Conservation (phyloP, 192 early-diverging fungal genomes). For the Mortierella antarctica region DNA sequence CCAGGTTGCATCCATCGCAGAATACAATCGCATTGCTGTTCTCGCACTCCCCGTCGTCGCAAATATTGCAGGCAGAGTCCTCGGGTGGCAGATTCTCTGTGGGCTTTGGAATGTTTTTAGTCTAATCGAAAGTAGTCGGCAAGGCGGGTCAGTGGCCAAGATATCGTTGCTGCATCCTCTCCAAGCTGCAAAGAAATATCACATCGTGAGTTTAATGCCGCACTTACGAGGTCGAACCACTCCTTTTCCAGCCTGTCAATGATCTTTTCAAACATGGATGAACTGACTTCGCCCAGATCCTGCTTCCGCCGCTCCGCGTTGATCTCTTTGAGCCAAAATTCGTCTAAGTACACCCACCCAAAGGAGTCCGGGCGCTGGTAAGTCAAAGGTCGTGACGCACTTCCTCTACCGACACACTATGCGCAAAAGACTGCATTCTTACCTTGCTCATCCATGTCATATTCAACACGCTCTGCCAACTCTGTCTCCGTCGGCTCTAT, state of each 20-base stretch:
- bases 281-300: slow-evolving; percentile 60
- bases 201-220: not conserved
- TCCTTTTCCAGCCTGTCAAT: slow-evolving; percentile 95
- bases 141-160: not conserved
- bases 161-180: not conserved
- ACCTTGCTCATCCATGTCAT: slow-evolving; percentile 99
- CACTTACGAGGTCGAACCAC: slow-evolving; percentile 91
- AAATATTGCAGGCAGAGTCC: slow-evolving; percentile 92
- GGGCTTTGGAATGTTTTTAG: slow-evolving; percentile 83
- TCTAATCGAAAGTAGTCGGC: slow-evolving; percentile 47
- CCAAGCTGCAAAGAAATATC: not conserved
- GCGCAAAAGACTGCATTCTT: not conserved
- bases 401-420: not conserved
- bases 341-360: slow-evolving; percentile 61
- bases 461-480: slow-evolving; percentile 80
- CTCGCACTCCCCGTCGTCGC: slow-evolving; percentile 99
- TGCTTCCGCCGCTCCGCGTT: slow-evolving; percentile 73
- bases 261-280: slow-evolving; percentile 82
- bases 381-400: too few species aligned
- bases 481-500: slow-evolving; percentile 70
- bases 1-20: slow-evolving; percentile 99
- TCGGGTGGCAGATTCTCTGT: slow-evolving; percentile 72
- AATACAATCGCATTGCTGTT: slow-evolving; percentile 99
- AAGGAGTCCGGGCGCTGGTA: not conserved
- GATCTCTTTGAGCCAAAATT: slow-evolving; percentile 75